Base-by-base conservation (phyloP, 805 yeast genomes). In the Wickerhamomyces strasburgensis region DNA sequence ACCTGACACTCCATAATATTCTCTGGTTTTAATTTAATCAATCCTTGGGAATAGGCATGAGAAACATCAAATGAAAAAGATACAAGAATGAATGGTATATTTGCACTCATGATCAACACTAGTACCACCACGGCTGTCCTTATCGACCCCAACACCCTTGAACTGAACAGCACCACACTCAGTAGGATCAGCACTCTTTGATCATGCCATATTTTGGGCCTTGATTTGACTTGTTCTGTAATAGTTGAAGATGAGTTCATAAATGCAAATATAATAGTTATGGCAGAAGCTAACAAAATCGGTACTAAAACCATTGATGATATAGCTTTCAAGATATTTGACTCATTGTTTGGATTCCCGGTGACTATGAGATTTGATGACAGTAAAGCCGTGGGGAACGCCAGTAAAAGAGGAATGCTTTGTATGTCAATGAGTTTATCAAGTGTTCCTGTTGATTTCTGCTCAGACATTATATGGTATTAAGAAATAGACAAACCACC, bases 341-440 rank as follows among this genome's bases (percentile, higher is more conserved):
- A 21, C 25, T 21, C 25, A 7, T 21, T 7, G 11, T 8, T 21
- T 21, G 10, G 10, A 21, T 21, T 21, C 25, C 11, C 11, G 27
- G 4, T 27, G 8, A 37, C 24, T 14, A 51, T 37, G 29, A 54
- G 37, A 31, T 42, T 50, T 3, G 54, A 46, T 0, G 55, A 46
- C 8, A 55, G 38, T 5, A 55, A 31, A 3, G 42, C 30, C 0
- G 59, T 53, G 4, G 59, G 59, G 24, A 40, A 55, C 6, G 58
- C 58, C 33, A 55, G 44, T 2, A 55, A 44, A 15, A 53, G 26
- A 0, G 59, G 59, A 3, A 54, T 43, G 3, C 44, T 39, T 19
- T 47, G 51, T 8, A 52, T 48, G 23, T 47, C 46, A 9, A 49
- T 18, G 44, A 52, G 33, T 56, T 58, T n/a, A 52, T 60, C 21